These are phyloP conservation scores for Euphorbia tirucalli DNA, from an alignment of 345 rosid genomes.

Conservation along the genomic window DNA sequence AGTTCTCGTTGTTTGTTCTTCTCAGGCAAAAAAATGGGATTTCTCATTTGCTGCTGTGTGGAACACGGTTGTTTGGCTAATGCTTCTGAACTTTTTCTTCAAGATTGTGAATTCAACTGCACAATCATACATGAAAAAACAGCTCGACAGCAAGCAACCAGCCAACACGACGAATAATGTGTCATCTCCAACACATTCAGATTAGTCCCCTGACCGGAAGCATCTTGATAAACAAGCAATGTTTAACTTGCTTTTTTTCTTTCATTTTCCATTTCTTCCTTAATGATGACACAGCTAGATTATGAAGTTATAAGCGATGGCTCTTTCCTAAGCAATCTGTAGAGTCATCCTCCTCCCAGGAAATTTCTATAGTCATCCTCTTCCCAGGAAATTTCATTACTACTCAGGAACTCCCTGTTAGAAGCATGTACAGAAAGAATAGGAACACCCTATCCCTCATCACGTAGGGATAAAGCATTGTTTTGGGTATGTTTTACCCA, in stretches of 20 bases:
- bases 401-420: constrained; percentile 21
- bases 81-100: too few relatives aligned
- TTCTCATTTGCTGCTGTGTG: constrained; percentile 70
- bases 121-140: constrained; percentile 61
- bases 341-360: constrained; percentile 3
- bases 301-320: constrained; percentile 7
- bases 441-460: constrained; percentile 20
- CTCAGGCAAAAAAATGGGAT: constrained; percentile 76
- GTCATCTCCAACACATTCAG: too few relatives aligned
- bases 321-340: neutral
- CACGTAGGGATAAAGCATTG: constrained; percentile 16
- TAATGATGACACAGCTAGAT: neutral
- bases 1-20: neutral
- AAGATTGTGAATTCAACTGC: constrained; percentile 85
- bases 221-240: too few relatives aligned
- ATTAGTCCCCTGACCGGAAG: too few relatives aligned
- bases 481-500: too few relatives aligned
- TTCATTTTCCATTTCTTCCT: neutral
- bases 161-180: too few relatives aligned
- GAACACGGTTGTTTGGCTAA: too few relatives aligned
- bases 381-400: too few relatives aligned
- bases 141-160: constrained; percentile 66
- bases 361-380: too few relatives aligned
- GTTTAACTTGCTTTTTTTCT: neutral
- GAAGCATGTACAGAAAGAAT: constrained; percentile 34